These are phyloP conservation scores for Chalciporus piperatoides DNA, from an alignment of 1,284 basidiomycete species.

Conservation along the genomic window DNA sequence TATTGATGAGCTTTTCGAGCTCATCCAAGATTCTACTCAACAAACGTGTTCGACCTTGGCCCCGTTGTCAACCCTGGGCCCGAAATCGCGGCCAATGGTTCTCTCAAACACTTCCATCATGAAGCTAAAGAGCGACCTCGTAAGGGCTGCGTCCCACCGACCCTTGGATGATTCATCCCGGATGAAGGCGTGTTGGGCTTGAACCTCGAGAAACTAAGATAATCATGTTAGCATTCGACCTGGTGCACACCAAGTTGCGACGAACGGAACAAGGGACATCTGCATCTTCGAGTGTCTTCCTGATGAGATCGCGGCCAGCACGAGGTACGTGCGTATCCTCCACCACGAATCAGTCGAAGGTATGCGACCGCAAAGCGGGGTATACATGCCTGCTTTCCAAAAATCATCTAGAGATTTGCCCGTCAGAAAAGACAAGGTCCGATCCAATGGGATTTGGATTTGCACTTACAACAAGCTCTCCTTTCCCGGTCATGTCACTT, in stretches of 20 bases:
- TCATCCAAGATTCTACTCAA: neutral
- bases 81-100: slow-evolving; percentile 79
- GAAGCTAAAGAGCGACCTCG: slow-evolving; percentile 74
- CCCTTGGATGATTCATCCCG: slow-evolving; percentile 89
- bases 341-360: slow-evolving; percentile 3
- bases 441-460: neutral
- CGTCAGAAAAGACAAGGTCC: neutral
- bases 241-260: slow-evolving; percentile 8
- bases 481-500: slow-evolving; percentile 73
- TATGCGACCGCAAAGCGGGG: neutral
- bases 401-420: slow-evolving; percentile 68
- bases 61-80: slow-evolving; percentile 48
- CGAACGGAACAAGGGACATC: slow-evolving; percentile 66
- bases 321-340: slow-evolving; percentile 89
- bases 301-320: slow-evolving; percentile 77
- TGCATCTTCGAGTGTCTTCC: slow-evolving; percentile 76
- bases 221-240: neutral
- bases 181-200: slow-evolving; percentile 93
- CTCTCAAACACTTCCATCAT: slow-evolving; percentile 94
- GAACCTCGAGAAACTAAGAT: slow-evolving; percentile 81
- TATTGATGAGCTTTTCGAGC: no score
- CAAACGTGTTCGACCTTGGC: slow-evolving; percentile 65
- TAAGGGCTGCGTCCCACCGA: slow-evolving; percentile 89
- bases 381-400: slow-evolving; percentile 77
- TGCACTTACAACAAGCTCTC: slow-evolving; percentile 72